These are phyloP conservation scores for Schoenoplectus triqueter DNA, from an alignment of 202 grass and related monocot genomes.

Conservation along the genomic window DNA sequence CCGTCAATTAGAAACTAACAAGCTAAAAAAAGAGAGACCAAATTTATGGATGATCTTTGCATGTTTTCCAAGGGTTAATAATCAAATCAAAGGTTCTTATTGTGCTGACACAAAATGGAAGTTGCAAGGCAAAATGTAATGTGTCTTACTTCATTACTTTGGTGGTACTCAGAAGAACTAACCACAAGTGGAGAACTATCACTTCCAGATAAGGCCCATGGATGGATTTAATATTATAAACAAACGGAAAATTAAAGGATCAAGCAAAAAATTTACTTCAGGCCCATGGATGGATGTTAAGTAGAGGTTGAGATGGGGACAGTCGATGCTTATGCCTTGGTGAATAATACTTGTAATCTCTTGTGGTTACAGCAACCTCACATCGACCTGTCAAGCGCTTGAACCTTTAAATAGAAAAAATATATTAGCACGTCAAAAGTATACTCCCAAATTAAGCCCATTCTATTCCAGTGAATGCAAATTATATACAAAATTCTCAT, in stretches of 20 bases:
- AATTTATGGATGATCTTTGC: neutral
- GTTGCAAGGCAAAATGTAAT: slow-evolving; percentile 27
- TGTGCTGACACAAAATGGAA: slow-evolving; percentile 17
- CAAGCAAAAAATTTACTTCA: neutral
- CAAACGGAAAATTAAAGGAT: slow-evolving; percentile 19
- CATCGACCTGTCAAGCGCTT: slow-evolving; percentile 79
- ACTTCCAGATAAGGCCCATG: slow-evolving; percentile 60
- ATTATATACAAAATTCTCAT: neutral
- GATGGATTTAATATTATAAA: slow-evolving; percentile 26
- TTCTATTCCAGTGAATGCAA: neutral
- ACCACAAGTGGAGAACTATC: slow-evolving; percentile 63
- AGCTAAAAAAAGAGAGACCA: neutral
- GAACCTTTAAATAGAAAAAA: slow-evolving; percentile 57
- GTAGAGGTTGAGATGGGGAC: slow-evolving; percentile 51
- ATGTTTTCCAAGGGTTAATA: neutral
- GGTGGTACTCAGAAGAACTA: slow-evolving; percentile 64
- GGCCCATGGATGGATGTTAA: slow-evolving; percentile 56
- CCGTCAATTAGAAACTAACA: neutral
- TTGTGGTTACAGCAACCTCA: slow-evolving; percentile 63
- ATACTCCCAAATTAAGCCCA: slow-evolving; percentile 15
- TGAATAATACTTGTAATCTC: slow-evolving; percentile 97
- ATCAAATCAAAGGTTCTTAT: neutral
- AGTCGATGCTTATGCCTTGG: slow-evolving; percentile 80
- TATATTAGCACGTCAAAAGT: slow-evolving; percentile 22
- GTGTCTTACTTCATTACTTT: slow-evolving; percentile 60